Evolutionary conservation across 2,329 filamentous ascomycete genomes (phyloP).

Genomic region (Trichoderma afroharzianum): DNA sequence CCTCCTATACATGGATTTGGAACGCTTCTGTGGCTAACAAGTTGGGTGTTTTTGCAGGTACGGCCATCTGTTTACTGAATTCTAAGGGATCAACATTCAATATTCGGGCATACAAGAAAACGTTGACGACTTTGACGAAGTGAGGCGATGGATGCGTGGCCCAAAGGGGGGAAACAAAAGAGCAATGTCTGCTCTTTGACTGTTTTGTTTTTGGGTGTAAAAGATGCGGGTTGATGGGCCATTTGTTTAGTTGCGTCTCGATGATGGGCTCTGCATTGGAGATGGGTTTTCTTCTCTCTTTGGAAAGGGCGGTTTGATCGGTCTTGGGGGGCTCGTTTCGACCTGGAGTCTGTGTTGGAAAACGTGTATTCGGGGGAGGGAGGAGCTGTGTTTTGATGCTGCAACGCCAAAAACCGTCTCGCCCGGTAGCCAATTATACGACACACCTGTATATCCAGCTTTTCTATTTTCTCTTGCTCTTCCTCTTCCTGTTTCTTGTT

Average conservation of each 20-base stretch:
- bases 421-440: conserved; percentile 17
- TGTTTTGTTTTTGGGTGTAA: not conserved
- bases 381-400: conserved; percentile 12
- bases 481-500: not conserved
- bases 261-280: not conserved
- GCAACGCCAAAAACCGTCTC: conserved; percentile 10
- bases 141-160: not conserved
- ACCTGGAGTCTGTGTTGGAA: conserved; percentile 16
- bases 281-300: not conserved
- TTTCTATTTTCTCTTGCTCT: not conserved
- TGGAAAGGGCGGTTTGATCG: conserved; percentile 4
- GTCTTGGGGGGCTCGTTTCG: conserved; percentile 3
- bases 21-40: not conserved
- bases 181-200: not conserved
- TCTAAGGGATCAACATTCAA: conserved; percentile 43
- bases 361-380: conserved; percentile 2
- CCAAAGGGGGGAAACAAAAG: not conserved
- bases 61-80: conserved; percentile 72
- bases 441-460: conserved; percentile 17
- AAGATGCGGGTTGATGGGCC: not conserved
- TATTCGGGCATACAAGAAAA: not conserved
- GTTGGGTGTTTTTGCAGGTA: conserved; percentile 45
- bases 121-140: conserved; percentile 6
- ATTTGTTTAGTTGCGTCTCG: not conserved
- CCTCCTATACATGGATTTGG: not conserved